Conservation (phyloP, 2,329 filamentous ascomycete species). For the Metarhizium humberi region DNA sequence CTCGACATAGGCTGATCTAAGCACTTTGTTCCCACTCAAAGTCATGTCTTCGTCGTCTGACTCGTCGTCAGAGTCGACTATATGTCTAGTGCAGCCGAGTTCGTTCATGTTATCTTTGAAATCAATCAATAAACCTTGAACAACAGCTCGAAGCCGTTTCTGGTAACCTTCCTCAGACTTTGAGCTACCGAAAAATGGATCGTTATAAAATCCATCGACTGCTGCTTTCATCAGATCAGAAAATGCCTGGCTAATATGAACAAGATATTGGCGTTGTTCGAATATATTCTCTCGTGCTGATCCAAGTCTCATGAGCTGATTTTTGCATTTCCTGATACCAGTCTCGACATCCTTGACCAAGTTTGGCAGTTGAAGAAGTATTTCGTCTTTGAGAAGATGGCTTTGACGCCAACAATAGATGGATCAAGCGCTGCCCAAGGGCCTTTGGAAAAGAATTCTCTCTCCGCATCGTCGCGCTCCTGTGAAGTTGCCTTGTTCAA, state of each 20-base stretch:
- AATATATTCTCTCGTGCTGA: constrained; percentile 30
- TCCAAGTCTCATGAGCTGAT: constrained; percentile 37
- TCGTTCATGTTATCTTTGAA: constrained; percentile 36
- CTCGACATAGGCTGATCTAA: constrained; percentile 9
- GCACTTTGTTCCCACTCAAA: neutral
- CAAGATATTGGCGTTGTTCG: constrained; percentile 39
- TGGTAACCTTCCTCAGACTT: constrained; percentile 20
- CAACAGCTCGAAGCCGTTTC: constrained; percentile 41
- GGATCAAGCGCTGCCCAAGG: constrained; percentile 27
- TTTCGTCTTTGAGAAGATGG: constrained; percentile 36
- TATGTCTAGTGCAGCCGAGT: constrained; percentile 26
- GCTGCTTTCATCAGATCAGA: constrained; percentile 33
- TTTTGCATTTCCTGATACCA: constrained; percentile 23
- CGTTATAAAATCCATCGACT: constrained; percentile 40
- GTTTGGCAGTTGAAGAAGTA: constrained; percentile 33
- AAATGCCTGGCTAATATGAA: constrained; percentile 34
- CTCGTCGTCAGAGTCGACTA: constrained; percentile 19
- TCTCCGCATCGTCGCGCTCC: constrained; percentile 30
- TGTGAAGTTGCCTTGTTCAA: constrained; percentile 16
- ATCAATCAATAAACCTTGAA: constrained; percentile 31
- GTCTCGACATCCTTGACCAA: constrained; percentile 31
- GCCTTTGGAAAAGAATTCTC: constrained; percentile 31
- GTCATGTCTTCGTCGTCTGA: neutral
- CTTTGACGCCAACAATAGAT: constrained; percentile 36
- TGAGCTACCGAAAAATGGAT: constrained; percentile 37